These are phyloP conservation scores for Claviceps humidiphila DNA, from an alignment of 2,329 filamentous ascomycete species.

Conservation along the genomic window DNA sequence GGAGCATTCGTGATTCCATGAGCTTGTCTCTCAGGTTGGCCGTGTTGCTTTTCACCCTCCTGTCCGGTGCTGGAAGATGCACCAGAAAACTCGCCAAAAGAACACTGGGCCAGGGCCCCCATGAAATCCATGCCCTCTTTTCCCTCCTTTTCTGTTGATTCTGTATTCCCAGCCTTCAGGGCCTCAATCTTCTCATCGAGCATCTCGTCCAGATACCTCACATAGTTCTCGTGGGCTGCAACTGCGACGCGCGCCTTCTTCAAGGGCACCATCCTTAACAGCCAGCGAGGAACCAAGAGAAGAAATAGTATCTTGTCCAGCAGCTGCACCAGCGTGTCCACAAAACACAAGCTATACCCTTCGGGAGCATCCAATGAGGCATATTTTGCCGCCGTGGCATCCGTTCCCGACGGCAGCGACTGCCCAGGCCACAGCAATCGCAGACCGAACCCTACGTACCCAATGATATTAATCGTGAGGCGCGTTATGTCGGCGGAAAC, in stretches of 20 bases:
- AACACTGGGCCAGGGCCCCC: constrained; percentile 26
- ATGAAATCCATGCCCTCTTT: constrained; percentile 40
- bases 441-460: constrained; percentile 60
- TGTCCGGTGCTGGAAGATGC: constrained; percentile 12
- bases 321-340: constrained; percentile 45
- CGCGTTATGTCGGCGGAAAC: constrained; percentile 53
- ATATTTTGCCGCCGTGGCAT: constrained; percentile 35
- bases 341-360: constrained; percentile 53
- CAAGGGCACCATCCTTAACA: constrained; percentile 40
- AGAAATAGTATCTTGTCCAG: constrained; percentile 52
- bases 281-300: constrained; percentile 43
- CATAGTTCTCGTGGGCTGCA: constrained; percentile 48
- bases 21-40: constrained; percentile 15
- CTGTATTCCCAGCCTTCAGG: constrained; percentile 8
- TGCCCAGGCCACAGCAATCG: constrained; percentile 50
- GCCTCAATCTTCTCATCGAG: constrained; percentile 45
- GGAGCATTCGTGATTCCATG: constrained; percentile 14
- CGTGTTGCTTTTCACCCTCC: constrained; percentile 5
- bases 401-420: constrained; percentile 27
- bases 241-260: constrained; percentile 37
- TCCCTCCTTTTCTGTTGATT: constrained; percentile 11
- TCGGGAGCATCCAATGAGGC: constrained; percentile 29
- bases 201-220: constrained; percentile 57
- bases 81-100: not conserved
- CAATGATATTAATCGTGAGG: constrained; percentile 41